These are phyloP conservation scores for Sporothrix dimorphospora DNA, from an alignment of 2,329 filamentous ascomycete species.

Conservation along the genomic window DNA sequence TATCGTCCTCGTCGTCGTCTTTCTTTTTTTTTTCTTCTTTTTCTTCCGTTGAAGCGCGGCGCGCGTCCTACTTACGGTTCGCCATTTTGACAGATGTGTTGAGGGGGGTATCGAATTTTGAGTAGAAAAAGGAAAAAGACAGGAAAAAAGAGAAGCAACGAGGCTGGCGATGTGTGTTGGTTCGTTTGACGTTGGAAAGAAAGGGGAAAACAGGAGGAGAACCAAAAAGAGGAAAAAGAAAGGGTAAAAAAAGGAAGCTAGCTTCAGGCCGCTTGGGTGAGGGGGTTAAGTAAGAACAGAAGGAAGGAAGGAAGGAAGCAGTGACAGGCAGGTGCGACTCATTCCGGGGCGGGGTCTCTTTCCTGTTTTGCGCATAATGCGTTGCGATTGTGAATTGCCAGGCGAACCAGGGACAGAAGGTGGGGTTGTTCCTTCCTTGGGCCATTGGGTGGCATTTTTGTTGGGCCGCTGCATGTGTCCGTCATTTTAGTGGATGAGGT, in stretches of 20 bases:
- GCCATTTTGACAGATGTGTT: conserved; percentile 18
- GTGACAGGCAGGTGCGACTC: background rate
- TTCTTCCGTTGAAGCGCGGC: background rate
- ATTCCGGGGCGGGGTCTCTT: background rate
- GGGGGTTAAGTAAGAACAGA: background rate
- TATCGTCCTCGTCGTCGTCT: background rate
- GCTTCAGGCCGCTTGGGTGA: conserved; percentile 6
- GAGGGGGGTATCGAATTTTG: background rate
- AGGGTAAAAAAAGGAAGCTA: background rate
- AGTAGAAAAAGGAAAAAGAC: background rate
- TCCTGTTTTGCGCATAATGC: conserved; percentile 10
- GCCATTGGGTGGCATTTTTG: conserved; percentile 6
- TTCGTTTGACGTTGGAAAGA: background rate
- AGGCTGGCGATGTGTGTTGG: background rate
- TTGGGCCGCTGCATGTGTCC: background rate
- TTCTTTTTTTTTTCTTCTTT: background rate
- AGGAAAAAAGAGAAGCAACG: background rate
- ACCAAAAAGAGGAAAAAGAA: background rate
- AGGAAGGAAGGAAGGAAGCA: background rate
- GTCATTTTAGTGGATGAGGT: conserved; percentile 14
- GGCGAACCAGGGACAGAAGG: no score
- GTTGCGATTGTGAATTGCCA: conserved; percentile 16
- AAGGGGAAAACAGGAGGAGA: background rate
- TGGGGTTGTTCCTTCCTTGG: background rate
- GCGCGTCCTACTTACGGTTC: background rate